Percentiles rank a stretch among this genome's conserved stretches.
Conservation (phyloP, 2,329 filamentous ascomycete species). For the Fusarium lyarnte region DNA sequence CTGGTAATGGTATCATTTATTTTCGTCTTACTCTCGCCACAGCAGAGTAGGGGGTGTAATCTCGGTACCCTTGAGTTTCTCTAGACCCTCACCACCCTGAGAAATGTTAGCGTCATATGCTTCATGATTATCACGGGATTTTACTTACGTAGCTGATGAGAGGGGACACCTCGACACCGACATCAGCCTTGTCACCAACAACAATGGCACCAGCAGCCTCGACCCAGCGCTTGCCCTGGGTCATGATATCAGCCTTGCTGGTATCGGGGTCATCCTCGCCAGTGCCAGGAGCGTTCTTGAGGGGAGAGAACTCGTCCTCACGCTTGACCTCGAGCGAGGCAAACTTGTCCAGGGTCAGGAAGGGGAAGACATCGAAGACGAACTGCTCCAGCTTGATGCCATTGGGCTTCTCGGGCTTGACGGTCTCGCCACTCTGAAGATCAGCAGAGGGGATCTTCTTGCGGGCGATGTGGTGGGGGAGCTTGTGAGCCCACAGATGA, state of each 20-base stretch:
- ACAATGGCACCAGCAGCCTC: slow-evolving; percentile 81
- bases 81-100: slow-evolving; percentile 71
- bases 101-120: slow-evolving; percentile 11
- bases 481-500: slow-evolving; percentile 82
- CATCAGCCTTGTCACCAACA: slow-evolving; percentile 68
- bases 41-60: slow-evolving; percentile 64
- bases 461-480: slow-evolving; percentile 94
- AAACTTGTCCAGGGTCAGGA: slow-evolving; percentile 86
- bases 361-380: slow-evolving; percentile 97
- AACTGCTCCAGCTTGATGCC: slow-evolving; percentile 99
- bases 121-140: background rate
- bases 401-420: slow-evolving; percentile 95
- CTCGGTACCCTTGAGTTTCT: slow-evolving; percentile 62
- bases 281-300: slow-evolving; percentile 89
- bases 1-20: slow-evolving; percentile 25
- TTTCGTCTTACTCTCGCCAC: slow-evolving; percentile 52
- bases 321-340: slow-evolving; percentile 95
- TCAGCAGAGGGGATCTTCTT: slow-evolving; percentile 97
- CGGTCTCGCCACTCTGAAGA: slow-evolving; percentile 76
- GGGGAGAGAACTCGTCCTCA: slow-evolving; percentile 96
- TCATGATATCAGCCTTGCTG: slow-evolving; percentile 88
- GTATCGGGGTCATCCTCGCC: slow-evolving; percentile 95
- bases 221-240: slow-evolving; percentile 88
- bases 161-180: slow-evolving; percentile 89
- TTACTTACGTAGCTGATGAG: slow-evolving; percentile 92